A percentile compares a stretch with the other conserved stretches of the same genome.
phyloP scores from a whole-genome alignment of 768 basidiomycete genomes.

The Austroboletus festivus region DNA sequence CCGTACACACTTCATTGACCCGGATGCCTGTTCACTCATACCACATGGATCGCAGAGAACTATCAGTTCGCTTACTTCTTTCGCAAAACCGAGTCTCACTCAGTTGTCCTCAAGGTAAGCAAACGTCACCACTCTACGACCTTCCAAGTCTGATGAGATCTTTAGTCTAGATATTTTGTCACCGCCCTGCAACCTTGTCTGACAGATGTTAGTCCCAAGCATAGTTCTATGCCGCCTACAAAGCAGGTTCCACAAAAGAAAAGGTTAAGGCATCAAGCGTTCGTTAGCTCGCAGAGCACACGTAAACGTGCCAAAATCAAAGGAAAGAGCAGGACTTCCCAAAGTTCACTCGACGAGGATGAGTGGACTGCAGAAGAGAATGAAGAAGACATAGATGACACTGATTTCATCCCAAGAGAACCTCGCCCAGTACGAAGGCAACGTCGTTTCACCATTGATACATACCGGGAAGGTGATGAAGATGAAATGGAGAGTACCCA shows the following conservation, averaged over 20 bases:
- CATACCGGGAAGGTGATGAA: slow-evolving; percentile 26
- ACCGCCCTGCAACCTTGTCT: slow-evolving; percentile 17
- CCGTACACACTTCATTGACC: not conserved
- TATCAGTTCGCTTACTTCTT: slow-evolving; percentile 94
- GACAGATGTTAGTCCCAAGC: slow-evolving; percentile 18
- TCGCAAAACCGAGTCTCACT: slow-evolving; percentile 77
- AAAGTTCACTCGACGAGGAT: slow-evolving; percentile 26
- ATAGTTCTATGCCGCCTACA: not conserved
- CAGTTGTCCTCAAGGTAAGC: slow-evolving; percentile 76
- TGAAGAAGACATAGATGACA: slow-evolving; percentile 14
- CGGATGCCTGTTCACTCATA: slow-evolving; percentile 4
- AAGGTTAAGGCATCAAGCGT: slow-evolving; percentile 18
- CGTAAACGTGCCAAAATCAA: slow-evolving; percentile 40
- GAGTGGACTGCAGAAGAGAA: slow-evolving; percentile 20
- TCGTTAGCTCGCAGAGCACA: slow-evolving; percentile 9
- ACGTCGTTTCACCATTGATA: slow-evolving; percentile 25
- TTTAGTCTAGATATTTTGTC: slow-evolving; percentile 43
- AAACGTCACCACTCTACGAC: not conserved
- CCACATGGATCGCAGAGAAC: slow-evolving; percentile 51
- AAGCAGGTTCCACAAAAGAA: slow-evolving; percentile 10
- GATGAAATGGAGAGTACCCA: slow-evolving; percentile 1
- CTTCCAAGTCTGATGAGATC: not conserved
- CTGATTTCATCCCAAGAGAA: slow-evolving; percentile 8
- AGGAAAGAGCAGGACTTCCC: slow-evolving; percentile 31
- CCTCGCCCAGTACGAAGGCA: slow-evolving; percentile 33